Base-by-base conservation (phyloP, 148 eudicot species). In the Chenopodium suecicum region DNA sequence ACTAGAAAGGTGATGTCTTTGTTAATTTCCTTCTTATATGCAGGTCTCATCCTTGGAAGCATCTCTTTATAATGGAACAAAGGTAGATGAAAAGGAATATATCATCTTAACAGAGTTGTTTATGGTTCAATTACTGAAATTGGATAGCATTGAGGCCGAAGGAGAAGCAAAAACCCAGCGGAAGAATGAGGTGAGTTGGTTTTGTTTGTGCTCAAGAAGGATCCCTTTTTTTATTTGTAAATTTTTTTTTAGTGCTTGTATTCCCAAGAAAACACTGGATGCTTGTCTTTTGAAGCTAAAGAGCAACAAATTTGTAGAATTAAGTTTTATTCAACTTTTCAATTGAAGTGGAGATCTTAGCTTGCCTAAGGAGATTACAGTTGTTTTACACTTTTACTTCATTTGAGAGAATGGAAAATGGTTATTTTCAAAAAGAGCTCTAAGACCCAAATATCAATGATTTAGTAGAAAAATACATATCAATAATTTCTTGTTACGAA, bases 141-240 rank as follows among this genome's bases (percentile, higher is more conserved):
- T 94, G 81, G 98, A 94, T 88, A 77, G 86, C 79, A 90, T 94
- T 82, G 94, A 91, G 82, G 97, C 98, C 79, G 90, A 88, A 79
- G 97, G 97, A 82, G 98, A 94, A 85, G 97, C 91, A 58, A 94
- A 80, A 86, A 82, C 82, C 48, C 93, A 87, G 84, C 82, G 98
- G 58, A 94, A 91, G 82, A 75, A 48, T 76, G 94, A 94, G 98
- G 98, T 94, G 75, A 84, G 90, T 85, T 75, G 37, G 74, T 60
- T 64, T 82, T 22, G 22, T 29, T 27, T 82, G 12, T 56, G 29
- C 19, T 31, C 34, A 32, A 10, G 25, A 12, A 6, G 3, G 31
- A 10, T 8, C 64, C n/a, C 23, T 7, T 37, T 70, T 70, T 76
- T 14, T 29, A 23, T n/a, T 63, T 22, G 29, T 46, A 29, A 72